phyloP scores from a whole-genome alignment of 768 basidiomycete species.

The Podaxis sp. region DNA sequence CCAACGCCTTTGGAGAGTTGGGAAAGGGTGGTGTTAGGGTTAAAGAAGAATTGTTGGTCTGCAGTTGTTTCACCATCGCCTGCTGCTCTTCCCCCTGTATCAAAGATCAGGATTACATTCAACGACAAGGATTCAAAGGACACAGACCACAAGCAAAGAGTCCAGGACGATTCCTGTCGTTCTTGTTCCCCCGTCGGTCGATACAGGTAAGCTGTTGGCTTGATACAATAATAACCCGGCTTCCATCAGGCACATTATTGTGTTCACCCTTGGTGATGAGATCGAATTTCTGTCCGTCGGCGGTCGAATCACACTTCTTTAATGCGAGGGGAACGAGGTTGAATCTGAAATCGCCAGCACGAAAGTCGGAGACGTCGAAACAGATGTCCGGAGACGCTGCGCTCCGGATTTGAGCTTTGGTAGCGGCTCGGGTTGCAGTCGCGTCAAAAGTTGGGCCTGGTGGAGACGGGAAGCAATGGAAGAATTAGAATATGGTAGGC shows the following conservation, averaged over 20 bases:
- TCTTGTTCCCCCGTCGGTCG: slow-evolving; percentile 25
- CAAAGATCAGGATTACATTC: not conserved
- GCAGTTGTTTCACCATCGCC: slow-evolving; percentile 28
- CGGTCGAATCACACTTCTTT: slow-evolving; percentile 25
- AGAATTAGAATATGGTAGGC: not conserved
- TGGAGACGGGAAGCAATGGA: not conserved
- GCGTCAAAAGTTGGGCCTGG: slow-evolving; percentile 29
- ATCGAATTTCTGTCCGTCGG: slow-evolving; percentile 32
- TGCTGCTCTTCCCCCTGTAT: slow-evolving; percentile 26
- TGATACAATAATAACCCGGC: slow-evolving; percentile 28
- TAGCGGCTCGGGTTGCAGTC: slow-evolving; percentile 29
- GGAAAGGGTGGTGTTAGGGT: slow-evolving; percentile 20
- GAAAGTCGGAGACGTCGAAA: slow-evolving; percentile 31
- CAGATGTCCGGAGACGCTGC: slow-evolving; percentile 25
- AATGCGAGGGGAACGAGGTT: slow-evolving; percentile 31
- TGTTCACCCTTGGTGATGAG: slow-evolving; percentile 31
- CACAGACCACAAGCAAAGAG: slow-evolving; percentile 27
- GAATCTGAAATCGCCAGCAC: slow-evolving; percentile 29
- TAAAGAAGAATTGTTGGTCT: slow-evolving; percentile 29
- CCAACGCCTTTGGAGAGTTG: slow-evolving; percentile 14
- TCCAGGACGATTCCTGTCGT: slow-evolving; percentile 27
- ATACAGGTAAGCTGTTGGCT: slow-evolving; percentile 29
- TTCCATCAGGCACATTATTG: slow-evolving; percentile 27
- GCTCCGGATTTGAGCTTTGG: slow-evolving; percentile 27
- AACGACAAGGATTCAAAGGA: not conserved